Conservation (phyloP, 306 rosid genomes). For the Begonia fuchsioides region DNA sequence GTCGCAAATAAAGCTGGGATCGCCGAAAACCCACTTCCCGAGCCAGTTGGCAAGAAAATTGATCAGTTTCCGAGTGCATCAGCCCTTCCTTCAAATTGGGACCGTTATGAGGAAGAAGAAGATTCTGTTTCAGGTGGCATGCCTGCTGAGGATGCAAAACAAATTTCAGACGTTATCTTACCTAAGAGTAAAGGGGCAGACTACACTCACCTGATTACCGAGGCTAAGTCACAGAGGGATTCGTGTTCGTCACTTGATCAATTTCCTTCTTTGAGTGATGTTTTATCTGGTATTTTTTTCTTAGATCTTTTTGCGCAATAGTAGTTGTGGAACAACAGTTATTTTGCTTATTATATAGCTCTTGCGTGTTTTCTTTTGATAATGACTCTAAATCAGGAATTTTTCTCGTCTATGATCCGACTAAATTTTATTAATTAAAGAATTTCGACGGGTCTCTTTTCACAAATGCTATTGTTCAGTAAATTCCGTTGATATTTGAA, state of each 20-base stretch:
- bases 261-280: slow-evolving; percentile 34
- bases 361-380: no score
- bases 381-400: no score
- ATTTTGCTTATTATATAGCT: no score
- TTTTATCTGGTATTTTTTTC: slow-evolving; percentile 29
- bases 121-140: slow-evolving; percentile 16
- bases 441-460: neutral
- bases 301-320: neutral
- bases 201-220: no score
- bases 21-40: slow-evolving; percentile 22
- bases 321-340: no score
- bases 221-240: no score
- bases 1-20: slow-evolving; percentile 13
- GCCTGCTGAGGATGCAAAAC: slow-evolving; percentile 10
- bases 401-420: no score
- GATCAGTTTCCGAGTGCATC: slow-evolving; percentile 16
- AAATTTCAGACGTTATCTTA: slow-evolving; percentile 24
- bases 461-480: neutral
- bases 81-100: slow-evolving; percentile 60
- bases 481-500: slow-evolving; percentile 6
- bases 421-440: no score
- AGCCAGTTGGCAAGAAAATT: slow-evolving; percentile 26
- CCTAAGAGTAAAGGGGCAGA: slow-evolving; percentile 74
- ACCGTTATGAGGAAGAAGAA: slow-evolving; percentile 47
- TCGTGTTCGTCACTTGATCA: slow-evolving; percentile 16